Percentiles rank a stretch among this genome's conserved stretches.
phyloP scores from a whole-genome alignment of 164 flowering plant genomes.

The Amborella trichopoda region DNA sequence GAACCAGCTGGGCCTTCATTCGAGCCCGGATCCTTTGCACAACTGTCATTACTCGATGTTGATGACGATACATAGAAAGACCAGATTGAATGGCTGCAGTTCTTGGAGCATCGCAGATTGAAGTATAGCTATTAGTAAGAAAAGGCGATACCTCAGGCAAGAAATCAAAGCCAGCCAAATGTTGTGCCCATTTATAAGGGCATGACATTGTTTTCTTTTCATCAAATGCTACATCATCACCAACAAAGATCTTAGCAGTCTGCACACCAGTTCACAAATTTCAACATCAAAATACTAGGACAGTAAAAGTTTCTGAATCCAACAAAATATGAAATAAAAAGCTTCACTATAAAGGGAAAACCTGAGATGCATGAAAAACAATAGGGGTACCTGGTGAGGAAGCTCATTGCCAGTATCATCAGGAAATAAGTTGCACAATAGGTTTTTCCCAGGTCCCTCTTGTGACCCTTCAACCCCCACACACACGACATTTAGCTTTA shows the following conservation, averaged over 20 bases:
- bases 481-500: slow-evolving; percentile 76
- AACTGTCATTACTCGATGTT: slow-evolving; percentile 76
- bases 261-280: slow-evolving; percentile 24
- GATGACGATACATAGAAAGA: slow-evolving; percentile 75
- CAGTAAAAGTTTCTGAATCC: not conserved
- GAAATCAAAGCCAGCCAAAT: slow-evolving; percentile 90
- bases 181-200: slow-evolving; percentile 97
- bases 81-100: slow-evolving; percentile 45
- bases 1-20: slow-evolving; percentile 85
- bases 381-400: slow-evolving; percentile 71
- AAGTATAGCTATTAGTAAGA: slow-evolving; percentile 28
- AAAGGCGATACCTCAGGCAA: slow-evolving; percentile 79
- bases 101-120: slow-evolving; percentile 29
- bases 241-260: slow-evolving; percentile 67
- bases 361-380: not conserved
- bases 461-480: slow-evolving; percentile 73
- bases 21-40: slow-evolving; percentile 73
- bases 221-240: slow-evolving; percentile 42
- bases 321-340: no score
- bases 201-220: slow-evolving; percentile 50
- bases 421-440: slow-evolving; percentile 87
- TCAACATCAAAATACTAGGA: not conserved
- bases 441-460: slow-evolving; percentile 47
- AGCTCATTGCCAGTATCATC: slow-evolving; percentile 87
- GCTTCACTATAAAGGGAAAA: not conserved